Percentiles rank a stretch among this genome's conserved stretches.
phyloP scores from a whole-genome alignment of 2,329 filamentous ascomycete genomes.

The Fulvia fulva region DNA sequence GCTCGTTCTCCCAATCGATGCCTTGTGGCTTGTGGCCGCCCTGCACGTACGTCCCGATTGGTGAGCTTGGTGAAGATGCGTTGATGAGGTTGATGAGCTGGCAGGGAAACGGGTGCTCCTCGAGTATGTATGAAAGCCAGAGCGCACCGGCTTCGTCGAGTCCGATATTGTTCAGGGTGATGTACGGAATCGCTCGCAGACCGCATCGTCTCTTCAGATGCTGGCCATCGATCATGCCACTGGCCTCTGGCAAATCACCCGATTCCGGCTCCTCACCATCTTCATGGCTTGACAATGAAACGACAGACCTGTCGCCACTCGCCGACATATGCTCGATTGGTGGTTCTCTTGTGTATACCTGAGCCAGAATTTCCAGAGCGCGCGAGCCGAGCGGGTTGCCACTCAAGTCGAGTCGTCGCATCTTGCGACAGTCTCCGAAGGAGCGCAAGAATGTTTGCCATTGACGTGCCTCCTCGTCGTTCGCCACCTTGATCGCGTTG shows the following conservation, averaged over 20 bases:
- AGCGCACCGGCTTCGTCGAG: conserved; percentile 39
- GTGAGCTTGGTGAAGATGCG: conserved; percentile 28
- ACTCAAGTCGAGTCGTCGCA: conserved; percentile 45
- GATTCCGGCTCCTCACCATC: conserved; percentile 5
- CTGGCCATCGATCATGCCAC: conserved; percentile 17
- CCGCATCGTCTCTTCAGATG: conserved; percentile 31
- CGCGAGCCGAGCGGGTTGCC: conserved; percentile 40
- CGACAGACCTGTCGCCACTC: conserved; percentile 20
- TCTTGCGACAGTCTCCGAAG: conserved; percentile 40
- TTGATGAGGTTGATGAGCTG: conserved; percentile 35
- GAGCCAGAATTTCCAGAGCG: conserved; percentile 45
- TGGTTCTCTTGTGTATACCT: conserved; percentile 38
- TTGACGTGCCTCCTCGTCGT: conserved; percentile 34
- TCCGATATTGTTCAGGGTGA: conserved; percentile 34
- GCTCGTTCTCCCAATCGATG: conserved; percentile 34
- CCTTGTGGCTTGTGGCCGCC: conserved; percentile 26
- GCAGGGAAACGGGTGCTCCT: conserved; percentile 37
- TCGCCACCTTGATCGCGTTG: conserved; percentile 42
- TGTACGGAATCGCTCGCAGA: conserved; percentile 39
- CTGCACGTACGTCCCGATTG: conserved; percentile 31
- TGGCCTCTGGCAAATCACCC: background rate
- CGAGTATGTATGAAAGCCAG: conserved; percentile 39
- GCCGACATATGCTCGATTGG: conserved; percentile 31
- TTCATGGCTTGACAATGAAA: conserved; percentile 26
- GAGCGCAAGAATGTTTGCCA: conserved; percentile 45